Evolutionary conservation across 371 early-diverging fungal genomes (phyloP), one percentile per base, ranked within the genome.

Genomic region (Catenaria anguillulae): DNA sequence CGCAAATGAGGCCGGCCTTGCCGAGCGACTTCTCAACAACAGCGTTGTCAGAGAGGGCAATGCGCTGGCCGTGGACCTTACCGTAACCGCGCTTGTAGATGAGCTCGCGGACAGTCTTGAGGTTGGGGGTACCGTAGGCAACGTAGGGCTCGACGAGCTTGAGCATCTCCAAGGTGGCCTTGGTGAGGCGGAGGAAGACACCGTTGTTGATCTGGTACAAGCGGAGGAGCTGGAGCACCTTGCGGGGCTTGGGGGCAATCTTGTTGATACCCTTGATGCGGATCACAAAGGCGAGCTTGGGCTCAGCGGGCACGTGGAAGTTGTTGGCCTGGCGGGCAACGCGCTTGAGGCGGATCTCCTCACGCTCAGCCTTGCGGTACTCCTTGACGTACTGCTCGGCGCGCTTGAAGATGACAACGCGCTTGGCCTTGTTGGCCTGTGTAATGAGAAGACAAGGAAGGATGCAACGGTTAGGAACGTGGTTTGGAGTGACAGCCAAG

Each of bases 31-130:
- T 76, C 79, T 97, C 98, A 66, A 99, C 88, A 75, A 95, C 78
- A 67, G 89, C 77, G 85, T 97, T 98, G 81, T 95, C 93, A 66
- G 87, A 77, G 77, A 99, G 85, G 67, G 98, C 93, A 69, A 95
- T 85, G 69, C 96, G 88, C 81, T 92, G 92, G 76, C 85, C 84
- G 84, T 94, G 82, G 73, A 94, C 84, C 91, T 97, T 97, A 71
- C 89, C 98, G 76, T 90, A 91, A 62, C 98, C 99, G 71, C 98
- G 94, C 88, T 97, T 99, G 93, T 99, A 99, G 81, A 99, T 78
- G 64, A 99, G 82, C 81, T 97, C 97, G 74, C 96, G 93, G 75
- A 99, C 89, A 60, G 96, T 82, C 86, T 99, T 98, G 68, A 96
- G 81, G 87, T 94, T 94, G 76, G 99, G 97, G 66, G 87, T 87